Evolutionary conservation across 2,329 filamentous ascomycete genomes (phyloP), one percentile per base, ranked within the genome.

Genomic region (Cryphonectria nitschkei): DNA sequence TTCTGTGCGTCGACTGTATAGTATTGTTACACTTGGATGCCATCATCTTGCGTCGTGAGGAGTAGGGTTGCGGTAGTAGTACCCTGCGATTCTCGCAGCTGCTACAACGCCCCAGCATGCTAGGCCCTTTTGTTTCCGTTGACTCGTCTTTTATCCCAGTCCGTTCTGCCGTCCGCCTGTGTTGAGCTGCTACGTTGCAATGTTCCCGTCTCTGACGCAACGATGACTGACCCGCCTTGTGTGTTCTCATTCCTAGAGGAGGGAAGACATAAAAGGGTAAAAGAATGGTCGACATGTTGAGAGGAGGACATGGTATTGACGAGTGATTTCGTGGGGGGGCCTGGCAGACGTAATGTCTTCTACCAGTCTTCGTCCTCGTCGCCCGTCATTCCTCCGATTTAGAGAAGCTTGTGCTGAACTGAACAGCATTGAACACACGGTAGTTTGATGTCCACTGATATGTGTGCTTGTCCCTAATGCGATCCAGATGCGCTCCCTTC

Each of bases 11-110:
- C 22, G 46, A 50, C 46, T 50, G 22, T 19, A n/a, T n/a, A 7
- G 22, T 50, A 22, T n/a, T n/a, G 46, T 50, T n/a, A 50, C 46
- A 50, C 46, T 50, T 7, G 22, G 46, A 50, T 50, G 46, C 46
- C 46, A 50, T 50, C 46, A 50, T 50, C 46, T 50, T 50, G 46
- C 46, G n/a, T 50, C 46, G 46, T 50, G 46, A 50, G 46, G 46
- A n/a, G 7, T n/a, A 50, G 46, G 22, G 46, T 19, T n/a, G 3
- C 22, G 46, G 22, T n/a, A 11, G 46, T 50, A n/a, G 46, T 50
- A 50, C 46, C 46, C 22, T 50, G 46, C 46, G 22, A 11, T n/a
- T 19, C 34, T 34, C 34, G 34, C 34, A n/a, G 46, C 46, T 50
- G 46, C 46, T 50, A 19, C 46, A 6, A 50, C 19, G 6, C 46